Base-by-base conservation (phyloP, 139 green algal species). In the Coccomyxa sp. region DNA sequence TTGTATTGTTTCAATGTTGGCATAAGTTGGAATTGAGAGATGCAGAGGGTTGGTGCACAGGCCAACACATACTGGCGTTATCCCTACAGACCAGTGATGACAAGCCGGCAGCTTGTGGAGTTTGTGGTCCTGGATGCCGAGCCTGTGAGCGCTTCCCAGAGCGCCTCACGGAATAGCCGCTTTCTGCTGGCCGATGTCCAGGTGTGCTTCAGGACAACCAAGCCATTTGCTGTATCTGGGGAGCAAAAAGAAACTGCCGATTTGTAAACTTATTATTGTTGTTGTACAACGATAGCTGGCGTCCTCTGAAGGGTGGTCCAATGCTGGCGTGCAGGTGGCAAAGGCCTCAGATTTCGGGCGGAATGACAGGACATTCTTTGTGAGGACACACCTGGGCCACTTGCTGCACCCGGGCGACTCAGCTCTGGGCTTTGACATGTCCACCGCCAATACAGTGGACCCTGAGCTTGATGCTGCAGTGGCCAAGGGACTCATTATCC, bases 61-160 rank as follows among this genome's bases (percentile, higher is more conserved):
- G 63, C 63, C 63, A 71, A 71, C 30, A 18, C 89, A 16, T 99
- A 96, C 88, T 98, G 91, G 89, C 91, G 94, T 13, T 79, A 83
- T 10, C 87, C 92, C 7, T 97, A 96, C 86, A 82, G 66, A 10
- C 80, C 93, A 0, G 79, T 98, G 38, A 82, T 95, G 68, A 88
- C 77, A 63, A 87, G 81, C 63, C 89, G 90, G 67, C 90, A 95
- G 86, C 86, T 98, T 25, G 86, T 90, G 17, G 93, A 97, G 87
- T 99, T 95, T 83, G 88, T 98, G 13, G 89, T 99, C 15, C 87
- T 99, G 77, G 97, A 99, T 86, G 86, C 97, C 0, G 97, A 99
- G 89, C 45, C 74, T 15, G 31, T 85, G 78, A 67, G 83, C 58
- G 0, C 67, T 27, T 25, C 63, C 66, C 80, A 66, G 30, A 28